Evolutionary conservation across 352 stramenopile species (phyloP).

Genomic region (Phytophthora hibernalis): DNA sequence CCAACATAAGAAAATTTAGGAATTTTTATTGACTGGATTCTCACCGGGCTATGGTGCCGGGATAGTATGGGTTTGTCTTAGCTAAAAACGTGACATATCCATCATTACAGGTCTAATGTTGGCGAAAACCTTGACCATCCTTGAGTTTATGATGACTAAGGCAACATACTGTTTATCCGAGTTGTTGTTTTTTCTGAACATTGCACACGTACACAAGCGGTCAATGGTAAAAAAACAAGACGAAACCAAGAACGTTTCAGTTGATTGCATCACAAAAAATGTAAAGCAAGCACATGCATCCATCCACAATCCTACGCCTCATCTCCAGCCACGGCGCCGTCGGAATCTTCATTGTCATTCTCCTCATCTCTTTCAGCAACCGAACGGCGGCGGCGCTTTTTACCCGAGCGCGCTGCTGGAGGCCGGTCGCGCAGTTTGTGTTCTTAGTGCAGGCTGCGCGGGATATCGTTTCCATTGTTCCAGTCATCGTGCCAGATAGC

Average conservation of each 20-base stretch:
- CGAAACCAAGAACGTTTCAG: constrained; percentile 11
- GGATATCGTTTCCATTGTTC: constrained; percentile 7
- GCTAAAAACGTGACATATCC: constrained; percentile 4
- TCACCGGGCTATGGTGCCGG: neutral
- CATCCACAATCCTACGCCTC: neutral
- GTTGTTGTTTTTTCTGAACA: too few relatives aligned
- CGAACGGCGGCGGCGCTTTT: neutral
- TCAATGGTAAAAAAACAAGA: too few relatives aligned
- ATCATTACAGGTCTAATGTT: too few relatives aligned
- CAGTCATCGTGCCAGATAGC: constrained; percentile 10
- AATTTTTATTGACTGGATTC: too few relatives aligned
- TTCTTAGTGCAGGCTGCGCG: neutral
- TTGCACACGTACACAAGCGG: too few relatives aligned
- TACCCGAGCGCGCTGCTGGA: neutral
- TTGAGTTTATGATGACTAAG: too few relatives aligned
- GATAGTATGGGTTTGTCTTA: neutral
- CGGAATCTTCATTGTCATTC: too few relatives aligned
- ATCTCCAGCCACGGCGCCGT: neutral
- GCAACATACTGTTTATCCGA: too few relatives aligned
- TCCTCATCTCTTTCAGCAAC: neutral
- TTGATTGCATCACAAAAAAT: too few relatives aligned
- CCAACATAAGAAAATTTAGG: constrained; percentile 19
- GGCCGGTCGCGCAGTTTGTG: neutral
- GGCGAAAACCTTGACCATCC: too few relatives aligned
- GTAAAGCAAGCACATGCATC: too few relatives aligned